Base-by-base conservation (phyloP, 108 stramenopile genomes). In the Cyclostephanos invisitatus region DNA sequence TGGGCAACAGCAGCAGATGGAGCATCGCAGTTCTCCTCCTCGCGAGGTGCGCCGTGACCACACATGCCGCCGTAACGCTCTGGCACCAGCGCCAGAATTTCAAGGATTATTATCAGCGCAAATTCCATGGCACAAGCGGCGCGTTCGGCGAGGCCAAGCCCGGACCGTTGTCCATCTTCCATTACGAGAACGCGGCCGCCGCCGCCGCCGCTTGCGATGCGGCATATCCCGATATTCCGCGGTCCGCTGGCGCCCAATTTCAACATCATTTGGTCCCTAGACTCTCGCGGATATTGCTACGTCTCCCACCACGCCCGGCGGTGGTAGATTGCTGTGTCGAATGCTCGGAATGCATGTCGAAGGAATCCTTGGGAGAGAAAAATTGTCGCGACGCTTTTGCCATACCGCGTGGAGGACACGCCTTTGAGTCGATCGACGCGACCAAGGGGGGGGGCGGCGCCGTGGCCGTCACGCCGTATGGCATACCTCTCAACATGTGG, bases 401-500 rank as follows among this genome's bases (percentile, higher is more conserved):
- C 46, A 36, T 77, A 15, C 76, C 72, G 14, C 62, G 84, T 8
- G 84, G 84, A 37, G 83, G 83, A 6, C 76, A 78, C 37, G 22
- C 40, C 11, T 49, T 54, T 57, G 59, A 48, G 38, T 10, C 25
- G 44, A 47, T 70, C 2, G 66, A 14, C 24, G 59, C 74, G 7
- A 60, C 59, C 21, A 60, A 66, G 21, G 14, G 67, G 25, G 64
- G 57, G 14, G 64, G 64, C 10, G 62, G 50, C 5, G 54, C 53
- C 11, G 49, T 63, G 17, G 48, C 60, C 18, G 38, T 71, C 10
- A 67, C 81, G 7, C 93, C 93, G 2, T 83, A 83, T 29, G 83
- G 83, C 28, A 80, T 96, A 56, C 92, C 90, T 22, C 67, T 96
- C 50, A 87, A 96, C 78, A 71, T 75, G 28, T 96, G 95, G 95